A percentile compares a stretch with the other conserved stretches of the same genome.
Evolutionary conservation across 1,139 yeast species (phyloP).

Genomic region (Nakaseomyces glabratus): DNA sequence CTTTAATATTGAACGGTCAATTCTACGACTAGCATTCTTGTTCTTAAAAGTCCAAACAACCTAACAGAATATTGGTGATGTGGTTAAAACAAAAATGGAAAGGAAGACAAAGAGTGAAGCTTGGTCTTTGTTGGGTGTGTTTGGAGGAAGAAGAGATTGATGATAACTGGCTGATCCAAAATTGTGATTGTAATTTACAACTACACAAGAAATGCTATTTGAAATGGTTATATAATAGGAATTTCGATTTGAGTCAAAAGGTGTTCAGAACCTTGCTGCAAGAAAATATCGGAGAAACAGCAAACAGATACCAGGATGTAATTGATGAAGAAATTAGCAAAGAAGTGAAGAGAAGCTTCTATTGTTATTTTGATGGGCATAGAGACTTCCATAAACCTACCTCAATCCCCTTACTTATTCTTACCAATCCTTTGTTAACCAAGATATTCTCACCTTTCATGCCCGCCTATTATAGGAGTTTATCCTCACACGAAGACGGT

Average conservation of each 20-base stretch:
- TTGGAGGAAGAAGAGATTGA: constrained; percentile 13
- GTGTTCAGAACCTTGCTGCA: constrained; percentile 5
- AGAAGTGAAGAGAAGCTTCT: constrained; percentile 4
- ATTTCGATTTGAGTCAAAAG: constrained; percentile 7
- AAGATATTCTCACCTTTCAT: constrained; percentile 3
- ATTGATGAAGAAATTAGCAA: constrained; percentile 3
- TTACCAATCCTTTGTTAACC: constrained; percentile 1
- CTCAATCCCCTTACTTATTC: constrained; percentile 1
- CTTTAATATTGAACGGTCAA: too few species aligned
- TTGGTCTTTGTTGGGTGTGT: constrained; percentile 19
- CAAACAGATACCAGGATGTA: neutral
- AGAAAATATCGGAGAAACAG: constrained; percentile 1
- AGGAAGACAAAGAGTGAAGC: too few species aligned
- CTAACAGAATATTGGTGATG: too few species aligned
- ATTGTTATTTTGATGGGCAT: constrained; percentile 9
- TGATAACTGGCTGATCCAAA: constrained; percentile 16
- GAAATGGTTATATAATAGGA: constrained; percentile 14
- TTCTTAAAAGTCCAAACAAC: too few species aligned
- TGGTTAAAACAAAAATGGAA: too few species aligned
- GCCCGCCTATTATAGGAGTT: constrained; percentile 3
- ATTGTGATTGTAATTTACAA: constrained; percentile 21
- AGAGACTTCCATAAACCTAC: constrained; percentile 9
- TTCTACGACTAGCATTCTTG: too few species aligned
- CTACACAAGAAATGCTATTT: constrained; percentile 18
- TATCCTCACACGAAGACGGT: constrained; percentile 5